phyloP scores from a whole-genome alignment of 1,284 basidiomycete species.

The Ceratobasidium sp. region DNA sequence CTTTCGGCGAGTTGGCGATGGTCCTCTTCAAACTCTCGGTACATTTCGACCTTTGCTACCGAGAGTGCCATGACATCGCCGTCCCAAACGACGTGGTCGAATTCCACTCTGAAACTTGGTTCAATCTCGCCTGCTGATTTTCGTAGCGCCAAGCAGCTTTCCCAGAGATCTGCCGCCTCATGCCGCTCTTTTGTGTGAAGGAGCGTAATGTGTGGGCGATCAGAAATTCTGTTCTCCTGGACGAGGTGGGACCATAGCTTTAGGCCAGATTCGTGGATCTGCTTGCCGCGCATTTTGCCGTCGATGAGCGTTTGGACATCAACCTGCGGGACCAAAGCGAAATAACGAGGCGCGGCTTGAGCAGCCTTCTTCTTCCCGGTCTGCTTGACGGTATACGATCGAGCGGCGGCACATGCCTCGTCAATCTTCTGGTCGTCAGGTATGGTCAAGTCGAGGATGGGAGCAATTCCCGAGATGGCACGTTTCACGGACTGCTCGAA shows the following conservation, averaged over 20 bases:
- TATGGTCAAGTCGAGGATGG: slow-evolving; percentile 57
- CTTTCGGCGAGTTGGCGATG: slow-evolving; percentile 51
- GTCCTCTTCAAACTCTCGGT: slow-evolving; percentile 48
- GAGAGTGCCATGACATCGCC: slow-evolving; percentile 79
- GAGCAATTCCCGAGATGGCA: slow-evolving; percentile 65
- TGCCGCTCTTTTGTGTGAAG: slow-evolving; percentile 72
- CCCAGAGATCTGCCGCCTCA: slow-evolving; percentile 65
- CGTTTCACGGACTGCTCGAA: slow-evolving; percentile 63
- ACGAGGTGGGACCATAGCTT: slow-evolving; percentile 62
- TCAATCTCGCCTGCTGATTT: slow-evolving; percentile 48
- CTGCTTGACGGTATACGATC: slow-evolving; percentile 55
- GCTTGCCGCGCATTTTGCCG: slow-evolving; percentile 46
- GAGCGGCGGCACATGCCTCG: slow-evolving; percentile 63
- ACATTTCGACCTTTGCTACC: slow-evolving; percentile 62
- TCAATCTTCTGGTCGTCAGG: slow-evolving; percentile 65
- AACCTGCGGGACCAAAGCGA: slow-evolving; percentile 75
- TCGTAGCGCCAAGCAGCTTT: slow-evolving; percentile 62
- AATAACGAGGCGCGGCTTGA: slow-evolving; percentile 64
- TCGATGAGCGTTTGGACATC: slow-evolving; percentile 61
- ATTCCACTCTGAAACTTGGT: slow-evolving; percentile 65
- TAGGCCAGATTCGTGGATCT: slow-evolving; percentile 47
- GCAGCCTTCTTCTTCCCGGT: slow-evolving; percentile 46
- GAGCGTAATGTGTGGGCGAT: slow-evolving; percentile 84
- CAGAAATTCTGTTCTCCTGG: slow-evolving; percentile 58
- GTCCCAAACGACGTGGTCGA: slow-evolving; percentile 78